These are phyloP conservation scores for Fusarium veterinarium DNA, from an alignment of 2,329 filamentous ascomycete species.

Conservation along the genomic window DNA sequence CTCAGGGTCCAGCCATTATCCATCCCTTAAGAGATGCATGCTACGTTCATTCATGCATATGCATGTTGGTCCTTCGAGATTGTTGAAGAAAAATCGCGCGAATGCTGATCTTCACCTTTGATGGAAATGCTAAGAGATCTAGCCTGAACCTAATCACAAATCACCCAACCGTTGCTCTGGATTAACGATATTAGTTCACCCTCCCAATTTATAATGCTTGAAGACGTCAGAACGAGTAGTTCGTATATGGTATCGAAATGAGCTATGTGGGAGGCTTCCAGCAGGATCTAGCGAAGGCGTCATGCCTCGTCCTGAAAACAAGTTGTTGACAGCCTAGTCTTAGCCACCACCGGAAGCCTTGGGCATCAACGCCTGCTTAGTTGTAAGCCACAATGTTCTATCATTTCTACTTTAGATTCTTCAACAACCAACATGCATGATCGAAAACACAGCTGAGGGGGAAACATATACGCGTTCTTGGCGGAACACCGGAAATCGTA, in stretches of 20 bases:
- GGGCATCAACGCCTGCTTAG: background rate
- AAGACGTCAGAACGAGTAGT: background rate
- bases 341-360: slow-evolving; percentile 9
- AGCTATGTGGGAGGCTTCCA: background rate
- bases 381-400: background rate
- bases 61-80: background rate
- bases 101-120: slow-evolving; percentile 14
- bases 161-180: background rate
- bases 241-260: background rate
- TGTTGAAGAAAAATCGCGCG: slow-evolving; percentile 24
- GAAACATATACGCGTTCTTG: background rate
- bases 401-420: slow-evolving; percentile 7
- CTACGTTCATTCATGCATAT: slow-evolving; percentile 5
- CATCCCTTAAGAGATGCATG: slow-evolving; percentile 17
- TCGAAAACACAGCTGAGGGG: background rate
- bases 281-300: background rate
- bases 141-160: slow-evolving; percentile 14
- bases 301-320: background rate
- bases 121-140: slow-evolving; percentile 1
- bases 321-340: slow-evolving; percentile 10
- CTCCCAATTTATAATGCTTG: background rate
- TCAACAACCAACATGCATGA: slow-evolving; percentile 1
- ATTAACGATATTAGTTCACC: background rate
- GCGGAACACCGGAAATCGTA: background rate
- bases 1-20: slow-evolving; percentile 10